These are phyloP conservation scores for Russula virescens DNA, from an alignment of 768 basidiomycete genomes.

Conservation along the genomic window DNA sequence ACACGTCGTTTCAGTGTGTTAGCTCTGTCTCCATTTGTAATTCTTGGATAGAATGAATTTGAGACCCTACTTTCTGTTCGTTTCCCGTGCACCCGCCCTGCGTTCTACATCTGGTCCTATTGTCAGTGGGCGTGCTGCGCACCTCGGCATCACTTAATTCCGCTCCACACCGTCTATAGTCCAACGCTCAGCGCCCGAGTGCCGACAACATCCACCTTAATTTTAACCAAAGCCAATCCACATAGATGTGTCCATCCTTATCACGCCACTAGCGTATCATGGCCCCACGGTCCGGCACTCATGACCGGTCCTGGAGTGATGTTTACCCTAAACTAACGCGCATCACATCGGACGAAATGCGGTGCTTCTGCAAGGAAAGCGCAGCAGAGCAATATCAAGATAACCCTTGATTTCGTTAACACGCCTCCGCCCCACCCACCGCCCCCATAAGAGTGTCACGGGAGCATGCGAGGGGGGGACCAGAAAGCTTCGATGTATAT, in stretches of 20 bases:
- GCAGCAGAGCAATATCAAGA: background rate
- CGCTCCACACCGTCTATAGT: background rate
- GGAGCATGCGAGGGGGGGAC: no score
- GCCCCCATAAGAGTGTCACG: no score
- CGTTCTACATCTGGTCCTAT: background rate
- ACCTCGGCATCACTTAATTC: background rate
- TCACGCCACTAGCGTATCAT: slow-evolving; percentile 12
- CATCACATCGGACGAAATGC: slow-evolving; percentile 12
- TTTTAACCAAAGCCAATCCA: background rate
- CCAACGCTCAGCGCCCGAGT: background rate
- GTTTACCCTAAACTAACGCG: background rate
- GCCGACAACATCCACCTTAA: background rate
- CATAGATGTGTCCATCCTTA: background rate
- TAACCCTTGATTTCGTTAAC: background rate
- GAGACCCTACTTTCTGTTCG: background rate
- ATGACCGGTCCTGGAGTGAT: background rate
- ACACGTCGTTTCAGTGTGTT: background rate
- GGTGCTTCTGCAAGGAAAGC: background rate
- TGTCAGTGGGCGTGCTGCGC: background rate
- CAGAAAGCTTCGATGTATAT: no score
- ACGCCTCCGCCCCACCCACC: background rate
- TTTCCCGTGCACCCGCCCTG: background rate
- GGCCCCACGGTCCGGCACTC: background rate
- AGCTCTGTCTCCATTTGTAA: background rate
- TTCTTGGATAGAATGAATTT: background rate